Evolutionary conservation across 73 alveolate species (phyloP), one percentile per base, ranked within the genome.

Genomic region (Paramecium sonneborni): DNA sequence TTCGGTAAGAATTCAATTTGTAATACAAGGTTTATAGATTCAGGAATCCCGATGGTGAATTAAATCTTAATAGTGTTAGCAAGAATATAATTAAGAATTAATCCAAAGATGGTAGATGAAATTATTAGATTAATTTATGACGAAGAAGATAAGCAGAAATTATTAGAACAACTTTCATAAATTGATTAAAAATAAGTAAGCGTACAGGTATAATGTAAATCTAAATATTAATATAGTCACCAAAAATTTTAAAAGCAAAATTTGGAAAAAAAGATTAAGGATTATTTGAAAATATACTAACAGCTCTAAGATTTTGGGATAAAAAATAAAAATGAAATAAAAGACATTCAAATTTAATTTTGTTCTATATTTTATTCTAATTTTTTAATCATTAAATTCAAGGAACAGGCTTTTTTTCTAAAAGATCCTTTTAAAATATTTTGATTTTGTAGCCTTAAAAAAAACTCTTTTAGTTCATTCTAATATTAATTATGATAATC

Each of bases 81-180:
- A 6, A 18, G 37, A 28, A 6, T 32, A 1, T 37, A 35, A 1
- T 37, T 72, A 21, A 72, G 44, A 18, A 72, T 9, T 6, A 35
- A 72, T 6, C 86, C 86, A 72, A 35, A 72, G 26, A 35, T 35
- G 57, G 86, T 72, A 2, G 86, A 72, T n/a, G 86, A 72, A 6
- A 35, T 72, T 7, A 30, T 30, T 2, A 15, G 26, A 34, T 8
- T 72, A 34, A 23, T 72, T 15, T 9, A 72, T 10, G 57, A 72
- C 10, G 20, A 15, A 12, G 55, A 32, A 72, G 62, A 72, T 9
- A 72, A 35, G 15, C 14, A 72, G 57, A 32, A 72, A 38, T 72
- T 72, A 72, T 12, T 72, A 7, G 44, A 34, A 14, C 20, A 35
- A 34, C 18, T 72, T 4, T 37, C 38, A 18, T 23, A 34, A n/a